A percentile compares a stretch with the other conserved stretches of the same genome.
Conservation (phyloP, 129 eudicot genomes). For the Flaveria ramosissima region DNA sequence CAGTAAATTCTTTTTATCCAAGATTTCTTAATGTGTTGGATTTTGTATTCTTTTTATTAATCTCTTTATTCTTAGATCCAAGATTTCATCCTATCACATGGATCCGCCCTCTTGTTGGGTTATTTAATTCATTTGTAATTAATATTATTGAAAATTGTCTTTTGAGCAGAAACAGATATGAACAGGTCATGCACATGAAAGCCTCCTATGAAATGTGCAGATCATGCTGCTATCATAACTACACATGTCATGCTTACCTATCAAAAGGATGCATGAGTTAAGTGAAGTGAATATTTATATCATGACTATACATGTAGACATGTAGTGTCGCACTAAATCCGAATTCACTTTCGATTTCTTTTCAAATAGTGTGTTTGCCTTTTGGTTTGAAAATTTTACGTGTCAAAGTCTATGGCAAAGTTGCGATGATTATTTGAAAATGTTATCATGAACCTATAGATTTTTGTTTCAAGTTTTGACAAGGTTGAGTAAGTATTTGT, state of each 20-base stretch:
- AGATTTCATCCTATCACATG: slow-evolving; percentile 17
- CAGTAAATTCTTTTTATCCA: slow-evolving; percentile 55
- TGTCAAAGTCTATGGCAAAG: no score
- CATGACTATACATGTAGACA: neutral
- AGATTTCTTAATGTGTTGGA: slow-evolving; percentile 7
- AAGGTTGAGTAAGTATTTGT: neutral
- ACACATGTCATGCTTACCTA: neutral
- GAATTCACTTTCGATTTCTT: neutral
- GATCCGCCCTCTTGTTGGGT: slow-evolving; percentile 4
- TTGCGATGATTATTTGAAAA: no score
- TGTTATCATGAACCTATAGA: no score
- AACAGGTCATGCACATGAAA: neutral
- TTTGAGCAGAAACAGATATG: neutral
- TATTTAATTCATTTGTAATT: neutral
- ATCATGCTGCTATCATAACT: neutral
- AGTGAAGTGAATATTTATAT: neutral
- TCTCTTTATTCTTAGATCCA: slow-evolving; percentile 1
- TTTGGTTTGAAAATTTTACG: neutral
- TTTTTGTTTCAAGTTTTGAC: neutral
- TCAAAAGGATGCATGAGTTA: neutral
- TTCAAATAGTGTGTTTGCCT: neutral
- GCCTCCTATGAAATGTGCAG: neutral
- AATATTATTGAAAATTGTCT: neutral
- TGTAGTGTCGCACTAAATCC: neutral
- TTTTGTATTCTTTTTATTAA: neutral